Conservation (phyloP, 2,329 filamentous ascomycete genomes). For the Cladobotryum mycophilum region DNA sequence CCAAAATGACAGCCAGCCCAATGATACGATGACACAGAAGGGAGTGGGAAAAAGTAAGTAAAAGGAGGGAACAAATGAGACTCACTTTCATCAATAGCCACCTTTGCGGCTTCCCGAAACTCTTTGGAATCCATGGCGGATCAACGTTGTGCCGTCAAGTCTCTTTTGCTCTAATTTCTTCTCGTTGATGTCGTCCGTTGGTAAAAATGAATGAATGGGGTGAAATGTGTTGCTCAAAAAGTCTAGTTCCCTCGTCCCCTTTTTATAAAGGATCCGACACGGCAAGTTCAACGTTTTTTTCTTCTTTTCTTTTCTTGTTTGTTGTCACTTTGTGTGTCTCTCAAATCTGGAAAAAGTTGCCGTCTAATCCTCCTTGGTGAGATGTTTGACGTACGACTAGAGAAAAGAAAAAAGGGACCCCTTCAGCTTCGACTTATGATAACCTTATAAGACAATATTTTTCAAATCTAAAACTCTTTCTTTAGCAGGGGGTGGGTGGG, state of each 20-base stretch:
- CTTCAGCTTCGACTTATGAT: too few relatives aligned
- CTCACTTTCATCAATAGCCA: slow-evolving; percentile 77
- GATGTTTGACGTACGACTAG: too few relatives aligned
- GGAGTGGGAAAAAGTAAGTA: neutral
- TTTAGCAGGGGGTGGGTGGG: too few relatives aligned
- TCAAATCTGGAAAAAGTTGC: too few relatives aligned
- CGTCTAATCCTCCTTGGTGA: too few relatives aligned
- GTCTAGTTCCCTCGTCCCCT: neutral
- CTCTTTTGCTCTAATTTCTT: neutral
- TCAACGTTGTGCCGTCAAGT: neutral
- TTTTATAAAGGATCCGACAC: neutral
- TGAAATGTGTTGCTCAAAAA: neutral
- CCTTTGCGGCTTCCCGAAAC: slow-evolving; percentile 70
- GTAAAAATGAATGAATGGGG: neutral
- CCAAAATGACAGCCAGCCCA: too few relatives aligned
- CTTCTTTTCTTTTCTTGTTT: neutral
- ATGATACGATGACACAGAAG: too few relatives aligned
- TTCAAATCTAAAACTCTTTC: too few relatives aligned
- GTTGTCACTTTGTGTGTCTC: too few relatives aligned
- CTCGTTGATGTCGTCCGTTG: neutral
- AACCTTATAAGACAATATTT: too few relatives aligned
- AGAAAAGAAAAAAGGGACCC: too few relatives aligned
- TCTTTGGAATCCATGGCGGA: slow-evolving; percentile 66
- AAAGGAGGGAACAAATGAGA: slow-evolving; percentile 12
- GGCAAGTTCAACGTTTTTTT: neutral